Evolutionary conservation across 495 filamentous ascomycete genomes (phyloP).

Genomic region (Lindgomyces ingoldianus): DNA sequence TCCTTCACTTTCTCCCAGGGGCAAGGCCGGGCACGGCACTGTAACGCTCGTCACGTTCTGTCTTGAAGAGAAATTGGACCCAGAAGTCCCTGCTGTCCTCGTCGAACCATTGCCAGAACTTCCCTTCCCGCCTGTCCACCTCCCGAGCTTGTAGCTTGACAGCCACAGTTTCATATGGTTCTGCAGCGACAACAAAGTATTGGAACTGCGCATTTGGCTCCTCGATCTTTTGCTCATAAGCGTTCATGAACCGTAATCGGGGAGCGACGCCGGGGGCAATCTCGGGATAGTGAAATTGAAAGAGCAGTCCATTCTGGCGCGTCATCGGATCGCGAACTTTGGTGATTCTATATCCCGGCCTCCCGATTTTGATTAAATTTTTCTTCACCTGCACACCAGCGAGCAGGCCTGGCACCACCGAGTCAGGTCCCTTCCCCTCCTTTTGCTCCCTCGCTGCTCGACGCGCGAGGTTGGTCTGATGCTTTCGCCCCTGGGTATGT

Average conservation of each 20-base stretch:
- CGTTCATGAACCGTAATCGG: conserved; percentile 93
- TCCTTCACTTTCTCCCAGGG: conserved; percentile 44
- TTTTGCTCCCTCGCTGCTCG: conserved; percentile 91
- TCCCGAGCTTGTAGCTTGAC: conserved; percentile 96
- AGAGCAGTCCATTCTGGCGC: conserved; percentile 83
- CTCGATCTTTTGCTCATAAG: conserved; percentile 93
- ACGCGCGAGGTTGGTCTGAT: conserved; percentile 98
- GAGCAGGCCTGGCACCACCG: conserved; percentile 69
- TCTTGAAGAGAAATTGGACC: conserved; percentile 99
- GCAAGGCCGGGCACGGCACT: conserved; percentile 89
- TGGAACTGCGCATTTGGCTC: conserved; percentile 91
- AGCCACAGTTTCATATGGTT: conserved; percentile 95
- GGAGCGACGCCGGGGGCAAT: conserved; percentile 74
- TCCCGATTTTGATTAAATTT: conserved; percentile 95
- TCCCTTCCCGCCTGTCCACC: conserved; percentile 82
- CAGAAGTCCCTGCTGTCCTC: conserved; percentile 96
- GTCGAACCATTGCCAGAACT: conserved; percentile 95
- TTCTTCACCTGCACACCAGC: conserved; percentile 60
- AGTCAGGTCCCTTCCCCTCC: conserved; percentile 68
- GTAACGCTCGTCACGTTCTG: conserved; percentile 94
- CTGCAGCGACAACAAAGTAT: conserved; percentile 92
- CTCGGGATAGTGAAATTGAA: conserved; percentile 95
- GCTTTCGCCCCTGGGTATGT: conserved; percentile 97
- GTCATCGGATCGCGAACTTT: conserved; percentile 91
- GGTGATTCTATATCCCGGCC: conserved; percentile 97